Percentiles rank a stretch among this genome's conserved stretches.
Evolutionary conservation across 2,329 filamentous ascomycete species (phyloP).

Genomic region (Immersiporthe knoxdaviesiana): DNA sequence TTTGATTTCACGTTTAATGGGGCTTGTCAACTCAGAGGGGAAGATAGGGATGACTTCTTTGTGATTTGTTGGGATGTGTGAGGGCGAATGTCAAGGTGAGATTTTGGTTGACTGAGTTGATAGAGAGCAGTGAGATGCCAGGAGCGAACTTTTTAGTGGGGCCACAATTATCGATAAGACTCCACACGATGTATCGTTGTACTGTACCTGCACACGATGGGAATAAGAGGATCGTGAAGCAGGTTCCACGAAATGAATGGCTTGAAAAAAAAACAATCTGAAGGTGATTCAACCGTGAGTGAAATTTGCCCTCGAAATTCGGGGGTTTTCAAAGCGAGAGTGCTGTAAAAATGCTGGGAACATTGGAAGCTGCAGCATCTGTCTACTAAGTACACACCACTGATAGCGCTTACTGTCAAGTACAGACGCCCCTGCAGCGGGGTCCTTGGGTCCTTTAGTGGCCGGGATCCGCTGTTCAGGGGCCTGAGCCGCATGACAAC

Average conservation of each 20-base stretch:
- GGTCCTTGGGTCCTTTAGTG: background rate
- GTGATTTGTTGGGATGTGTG: background rate
- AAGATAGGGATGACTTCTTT: background rate
- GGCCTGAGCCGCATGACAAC: background rate
- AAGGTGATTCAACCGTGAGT: background rate
- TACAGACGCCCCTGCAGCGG: background rate
- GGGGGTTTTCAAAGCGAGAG: background rate
- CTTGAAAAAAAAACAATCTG: background rate
- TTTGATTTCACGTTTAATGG: background rate
- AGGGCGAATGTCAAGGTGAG: background rate
- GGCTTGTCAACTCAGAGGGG: background rate
- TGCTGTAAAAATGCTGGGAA: background rate
- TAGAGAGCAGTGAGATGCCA: constrained; percentile 9
- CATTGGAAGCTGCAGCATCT: background rate
- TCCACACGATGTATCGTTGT: background rate
- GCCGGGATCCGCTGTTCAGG: constrained; percentile 2
- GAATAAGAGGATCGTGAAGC: background rate
- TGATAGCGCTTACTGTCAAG: background rate
- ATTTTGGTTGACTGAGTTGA: background rate
- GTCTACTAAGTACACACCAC: background rate
- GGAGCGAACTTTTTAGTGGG: constrained; percentile 28
- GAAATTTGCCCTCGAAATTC: background rate
- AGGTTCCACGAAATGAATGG: background rate
- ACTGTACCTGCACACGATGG: background rate
- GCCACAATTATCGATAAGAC: constrained; percentile 11